Conservation (phyloP, 805 yeast species). For the Myxozyma mucilagina region DNA sequence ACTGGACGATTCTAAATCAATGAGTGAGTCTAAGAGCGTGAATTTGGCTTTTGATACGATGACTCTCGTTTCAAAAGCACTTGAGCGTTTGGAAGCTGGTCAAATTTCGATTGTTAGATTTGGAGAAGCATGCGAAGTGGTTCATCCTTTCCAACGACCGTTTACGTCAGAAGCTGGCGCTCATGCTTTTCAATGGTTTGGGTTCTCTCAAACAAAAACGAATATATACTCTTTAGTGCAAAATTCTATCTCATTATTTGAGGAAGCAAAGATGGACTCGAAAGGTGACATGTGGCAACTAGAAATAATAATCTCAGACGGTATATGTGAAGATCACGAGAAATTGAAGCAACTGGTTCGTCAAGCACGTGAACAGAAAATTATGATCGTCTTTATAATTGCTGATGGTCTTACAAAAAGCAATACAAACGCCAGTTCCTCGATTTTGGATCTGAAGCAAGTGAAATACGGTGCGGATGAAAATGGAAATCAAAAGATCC, state of each 20-base stretch:
- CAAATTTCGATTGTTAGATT: conserved; percentile 86
- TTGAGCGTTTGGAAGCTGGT: conserved; percentile 92
- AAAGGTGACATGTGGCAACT: conserved; percentile 81
- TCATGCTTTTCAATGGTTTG: conserved; percentile 80
- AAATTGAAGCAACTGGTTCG: conserved; percentile 81
- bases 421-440: conserved; percentile 35
- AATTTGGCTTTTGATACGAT: conserved; percentile 92
- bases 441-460: conserved; percentile 92
- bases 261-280: conserved; percentile 51
- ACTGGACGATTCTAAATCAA: conserved; percentile 94
- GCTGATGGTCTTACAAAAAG: conserved; percentile 76
- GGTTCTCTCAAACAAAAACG: conserved; percentile 84
- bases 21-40: conserved; percentile 90
- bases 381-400: conserved; percentile 92
- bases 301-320: conserved; percentile 91
- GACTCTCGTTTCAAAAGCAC: conserved; percentile 88
- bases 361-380: conserved; percentile 84
- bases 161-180: conserved; percentile 85
- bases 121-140: conserved; percentile 79
- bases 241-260: conserved; percentile 72
- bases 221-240: conserved; percentile 74
- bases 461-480: conserved; percentile 65
- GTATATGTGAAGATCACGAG: conserved; percentile 94
- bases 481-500: conserved; percentile 67
- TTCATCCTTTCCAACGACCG: conserved; percentile 86